Evolutionary conservation across 306 rosid genomes (phyloP).

Genomic region (apple (Malus domestica)): ASM211411v1 NC_041799.1:6683501-6684000

Average conservation of each 20-base stretch:
- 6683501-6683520: background rate
- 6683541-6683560: slow-evolving; percentile 23
- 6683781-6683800: background rate
- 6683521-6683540: background rate
- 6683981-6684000: too few relatives aligned
- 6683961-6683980: too few relatives aligned
- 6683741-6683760: background rate
- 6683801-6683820: too few relatives aligned
- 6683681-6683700: background rate
- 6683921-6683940: background rate
- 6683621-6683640: background rate
- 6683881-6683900: accelerated
- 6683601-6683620: slow-evolving; percentile 9
- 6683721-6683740: background rate
- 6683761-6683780: background rate
- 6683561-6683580: background rate
- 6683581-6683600: slow-evolving; percentile 6
- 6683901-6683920: background rate
- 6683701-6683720: background rate
- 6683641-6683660: slow-evolving; percentile 17
- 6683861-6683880: background rate
- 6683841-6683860: too few relatives aligned
- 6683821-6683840: too few relatives aligned
- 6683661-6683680: background rate
- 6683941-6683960: background rate